Base-by-base conservation (phyloP, 2,329 filamentous ascomycete species). In the Fusarium paranaense region DNA sequence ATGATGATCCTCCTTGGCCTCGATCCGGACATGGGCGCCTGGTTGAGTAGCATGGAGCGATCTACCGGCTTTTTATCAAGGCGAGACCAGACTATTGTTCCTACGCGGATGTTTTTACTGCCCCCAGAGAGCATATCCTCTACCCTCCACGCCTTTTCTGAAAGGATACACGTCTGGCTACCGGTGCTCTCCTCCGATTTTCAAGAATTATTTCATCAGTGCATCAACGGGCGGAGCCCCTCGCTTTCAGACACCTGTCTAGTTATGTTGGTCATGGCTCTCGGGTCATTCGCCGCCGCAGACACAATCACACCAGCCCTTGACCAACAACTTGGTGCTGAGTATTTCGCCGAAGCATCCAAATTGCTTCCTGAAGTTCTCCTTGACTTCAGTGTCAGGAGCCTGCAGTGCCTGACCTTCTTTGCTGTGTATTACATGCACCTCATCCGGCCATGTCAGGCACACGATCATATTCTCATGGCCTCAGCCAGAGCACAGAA, bases 1-100 rank as follows among this genome's bases (percentile, higher is more conserved):
- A 66, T 52, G 63, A 66, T 66, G 63, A 33, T 18, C 9, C n/a
- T 66, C 3, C 56, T 66, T 18, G 33, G 30, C n/a, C 63, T 66
- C 13, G 42, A 66, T 30, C 63, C 63, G 14, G 38, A 61, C 9
- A 22, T 59, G 27, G 56, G 30, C 6, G 27, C 25, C 20, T 54
- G 54, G 54, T 16, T 66, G 6, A 33, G 14, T 20, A 66, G 42
- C 10, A 54, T 50, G 30, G 63, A 66, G 14, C 40, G 63, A 25
- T 11, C 54, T 33, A 10, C 56, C 33, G 5, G 20, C 22, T 3
- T 50, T 37, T 27, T 16, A n/a, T 32, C 45, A 38, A 27, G 45
- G 52, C 9, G 6, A 57, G 25, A n/a, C 45, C 45, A 27, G 9
- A 16, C 5, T 50, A 16, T n/a, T 35, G 16, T 11, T 35, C 8